Percentiles rank a stretch among this genome's conserved stretches.
Conservation (phyloP, 1,139 yeast species). For the Tardiomyces blankii region DNA sequence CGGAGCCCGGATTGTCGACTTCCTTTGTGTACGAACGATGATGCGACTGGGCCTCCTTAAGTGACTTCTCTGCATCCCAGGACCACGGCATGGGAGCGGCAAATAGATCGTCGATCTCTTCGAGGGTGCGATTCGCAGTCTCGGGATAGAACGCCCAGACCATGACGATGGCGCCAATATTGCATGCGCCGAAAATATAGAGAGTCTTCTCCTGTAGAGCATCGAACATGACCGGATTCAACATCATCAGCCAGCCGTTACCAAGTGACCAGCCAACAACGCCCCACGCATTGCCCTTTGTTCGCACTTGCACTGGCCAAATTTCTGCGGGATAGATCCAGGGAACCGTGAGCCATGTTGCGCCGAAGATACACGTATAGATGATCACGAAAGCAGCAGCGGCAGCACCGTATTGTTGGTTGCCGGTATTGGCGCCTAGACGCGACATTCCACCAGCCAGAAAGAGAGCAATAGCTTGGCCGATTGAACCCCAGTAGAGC, state of each 20-base stretch:
- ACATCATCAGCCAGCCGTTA: conserved; percentile 31
- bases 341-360: conserved; percentile 27
- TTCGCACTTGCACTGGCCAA: conserved; percentile 34
- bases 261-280: conserved; percentile 32
- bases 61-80: too few species aligned
- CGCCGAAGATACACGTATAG: conserved; percentile 35
- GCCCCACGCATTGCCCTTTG: conserved; percentile 38
- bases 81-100: too few species aligned
- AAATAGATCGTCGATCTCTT: conserved; percentile 17
- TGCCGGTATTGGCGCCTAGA: neutral
- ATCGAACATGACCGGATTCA: conserved; percentile 29
- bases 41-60: too few species aligned
- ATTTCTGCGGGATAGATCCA: conserved; percentile 50
- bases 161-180: conserved; percentile 21
- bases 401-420: neutral
- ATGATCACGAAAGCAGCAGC: conserved; percentile 36
- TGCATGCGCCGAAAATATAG: conserved; percentile 25
- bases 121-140: conserved; percentile 26
- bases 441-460: neutral
- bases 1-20: too few species aligned
- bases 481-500: conserved; percentile 32
- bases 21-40: too few species aligned
- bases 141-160: conserved; percentile 34
- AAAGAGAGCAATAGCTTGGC: conserved; percentile 40
- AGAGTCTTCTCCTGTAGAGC: conserved; percentile 26